These are phyloP conservation scores for Starmerella powellii DNA, from an alignment of 805 yeast species.

Conservation along the genomic window DNA sequence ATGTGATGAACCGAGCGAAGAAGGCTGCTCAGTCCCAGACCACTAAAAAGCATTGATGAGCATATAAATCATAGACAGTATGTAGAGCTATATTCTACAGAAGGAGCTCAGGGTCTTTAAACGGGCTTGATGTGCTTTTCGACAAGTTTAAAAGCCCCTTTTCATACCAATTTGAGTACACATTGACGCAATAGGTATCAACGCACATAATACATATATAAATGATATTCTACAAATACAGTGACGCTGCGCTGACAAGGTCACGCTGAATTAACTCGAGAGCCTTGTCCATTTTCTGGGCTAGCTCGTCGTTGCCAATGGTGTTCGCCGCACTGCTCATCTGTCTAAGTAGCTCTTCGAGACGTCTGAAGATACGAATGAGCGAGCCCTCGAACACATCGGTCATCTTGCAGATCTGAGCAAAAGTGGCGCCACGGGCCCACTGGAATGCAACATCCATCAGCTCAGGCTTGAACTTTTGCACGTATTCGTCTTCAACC, in stretches of 20 bases:
- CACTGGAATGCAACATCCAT: conserved; percentile 96
- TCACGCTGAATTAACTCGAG: conserved; percentile 84
- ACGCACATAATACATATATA: too few species aligned
- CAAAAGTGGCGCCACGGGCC: conserved; percentile 93
- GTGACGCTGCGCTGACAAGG: conserved; percentile 90
- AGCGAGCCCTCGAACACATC: conserved; percentile 96
- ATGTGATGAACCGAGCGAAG: conserved; percentile 8
- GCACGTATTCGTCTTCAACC: conserved; percentile 84
- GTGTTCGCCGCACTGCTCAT: conserved; percentile 84
- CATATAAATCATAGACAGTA: neutral
- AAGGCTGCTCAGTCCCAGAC: neutral
- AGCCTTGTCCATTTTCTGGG: conserved; percentile 78
- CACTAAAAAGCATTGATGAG: neutral
- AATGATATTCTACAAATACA: conserved; percentile 41
- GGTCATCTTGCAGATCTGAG: conserved; percentile 96
- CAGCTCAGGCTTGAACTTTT: conserved; percentile 78
- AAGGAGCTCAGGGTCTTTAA: too few species aligned
- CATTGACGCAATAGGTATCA: too few species aligned
- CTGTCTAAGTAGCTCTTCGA: conserved; percentile 87
- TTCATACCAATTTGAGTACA: too few species aligned
- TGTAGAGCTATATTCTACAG: neutral
- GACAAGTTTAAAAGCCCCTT: too few species aligned
- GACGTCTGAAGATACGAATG: conserved; percentile 84
- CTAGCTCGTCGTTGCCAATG: conserved; percentile 79
- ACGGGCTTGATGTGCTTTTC: too few species aligned